phyloP scores from a whole-genome alignment of 148 eudicot species.

The Pharnaceum exiguum region DNA sequence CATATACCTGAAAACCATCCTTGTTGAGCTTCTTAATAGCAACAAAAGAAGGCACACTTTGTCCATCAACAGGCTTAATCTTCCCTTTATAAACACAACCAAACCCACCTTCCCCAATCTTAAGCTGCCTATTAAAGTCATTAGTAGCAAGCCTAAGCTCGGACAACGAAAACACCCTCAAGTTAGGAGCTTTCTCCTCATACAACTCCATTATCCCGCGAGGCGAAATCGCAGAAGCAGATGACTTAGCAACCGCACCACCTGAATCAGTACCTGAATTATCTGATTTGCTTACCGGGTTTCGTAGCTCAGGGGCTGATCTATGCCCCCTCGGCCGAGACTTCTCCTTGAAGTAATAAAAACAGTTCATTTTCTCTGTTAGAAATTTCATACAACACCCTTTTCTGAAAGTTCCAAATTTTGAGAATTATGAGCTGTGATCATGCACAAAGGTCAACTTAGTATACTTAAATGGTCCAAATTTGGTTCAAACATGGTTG shows the following conservation, averaged over 20 bases:
- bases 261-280: slow-evolving; percentile 25
- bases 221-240: slow-evolving; percentile 36
- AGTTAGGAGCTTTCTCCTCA: slow-evolving; percentile 58
- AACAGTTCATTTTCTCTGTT: slow-evolving; percentile 56
- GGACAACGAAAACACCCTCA: slow-evolving; percentile 50
- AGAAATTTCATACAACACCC: slow-evolving; percentile 10
- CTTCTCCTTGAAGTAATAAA: slow-evolving; percentile 54
- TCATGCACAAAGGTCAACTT: too few relatives aligned
- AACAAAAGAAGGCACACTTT: slow-evolving; percentile 35
- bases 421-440: too few relatives aligned
- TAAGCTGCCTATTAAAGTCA: slow-evolving; percentile 53
- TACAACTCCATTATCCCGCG: slow-evolving; percentile 62
- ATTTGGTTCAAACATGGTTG: background rate
- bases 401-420: too few relatives aligned
- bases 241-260: slow-evolving; percentile 33
- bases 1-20: slow-evolving; percentile 70
- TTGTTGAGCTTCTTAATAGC: slow-evolving; percentile 75
- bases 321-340: slow-evolving; percentile 34
- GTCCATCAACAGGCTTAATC: slow-evolving; percentile 45
- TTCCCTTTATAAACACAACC: slow-evolving; percentile 73
- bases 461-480: background rate
- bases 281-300: slow-evolving; percentile 36
- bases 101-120: slow-evolving; percentile 95
- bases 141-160: slow-evolving; percentile 63
- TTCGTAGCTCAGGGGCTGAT: slow-evolving; percentile 63